Percentiles rank a stretch among this genome's conserved stretches.
Conservation (phyloP, 2,329 filamentous ascomycete genomes). For the Cercospora sesami region DNA sequence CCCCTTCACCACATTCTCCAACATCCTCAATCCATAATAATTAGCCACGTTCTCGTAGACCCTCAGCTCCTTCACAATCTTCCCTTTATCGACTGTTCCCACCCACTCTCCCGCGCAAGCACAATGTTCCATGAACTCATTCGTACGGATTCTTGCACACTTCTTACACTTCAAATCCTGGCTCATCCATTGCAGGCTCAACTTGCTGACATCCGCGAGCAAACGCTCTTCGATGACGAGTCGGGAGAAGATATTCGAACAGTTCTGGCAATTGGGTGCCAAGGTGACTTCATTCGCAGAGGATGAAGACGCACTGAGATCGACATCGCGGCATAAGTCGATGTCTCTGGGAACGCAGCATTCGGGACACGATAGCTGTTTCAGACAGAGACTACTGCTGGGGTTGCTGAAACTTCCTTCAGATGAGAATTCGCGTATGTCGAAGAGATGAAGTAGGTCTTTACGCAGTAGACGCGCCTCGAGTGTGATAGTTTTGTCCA, state of each 20-base stretch:
- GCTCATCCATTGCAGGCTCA: constrained; percentile 76
- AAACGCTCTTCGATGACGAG: constrained; percentile 80
- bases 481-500: constrained; percentile 86
- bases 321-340: constrained; percentile 87
- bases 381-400: constrained; percentile 68
- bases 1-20: constrained; percentile 65
- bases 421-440: constrained; percentile 88
- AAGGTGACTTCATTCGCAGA: constrained; percentile 24
- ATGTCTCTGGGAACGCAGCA: constrained; percentile 88
- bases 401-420: constrained; percentile 89
- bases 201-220: constrained; percentile 71
- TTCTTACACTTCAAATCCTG: constrained; percentile 89
- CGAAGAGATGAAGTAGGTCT: constrained; percentile 84
- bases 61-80: constrained; percentile 63
- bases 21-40: constrained; percentile 79
- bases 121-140: constrained; percentile 97
- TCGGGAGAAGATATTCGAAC: constrained; percentile 72
- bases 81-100: constrained; percentile 66
- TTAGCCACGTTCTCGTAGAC: constrained; percentile 74
- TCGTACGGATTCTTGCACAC: constrained; percentile 65
- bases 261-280: constrained; percentile 59
- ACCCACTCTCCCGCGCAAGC: constrained; percentile 86
- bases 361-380: constrained; percentile 79
- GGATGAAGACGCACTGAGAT: constrained; percentile 56
- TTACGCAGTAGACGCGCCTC: constrained; percentile 87